A percentile compares a stretch with the other conserved stretches of the same genome.
phyloP scores from a whole-genome alignment of 2,329 filamentous ascomycete species.

The Pestalotiopsis fici region DNA sequence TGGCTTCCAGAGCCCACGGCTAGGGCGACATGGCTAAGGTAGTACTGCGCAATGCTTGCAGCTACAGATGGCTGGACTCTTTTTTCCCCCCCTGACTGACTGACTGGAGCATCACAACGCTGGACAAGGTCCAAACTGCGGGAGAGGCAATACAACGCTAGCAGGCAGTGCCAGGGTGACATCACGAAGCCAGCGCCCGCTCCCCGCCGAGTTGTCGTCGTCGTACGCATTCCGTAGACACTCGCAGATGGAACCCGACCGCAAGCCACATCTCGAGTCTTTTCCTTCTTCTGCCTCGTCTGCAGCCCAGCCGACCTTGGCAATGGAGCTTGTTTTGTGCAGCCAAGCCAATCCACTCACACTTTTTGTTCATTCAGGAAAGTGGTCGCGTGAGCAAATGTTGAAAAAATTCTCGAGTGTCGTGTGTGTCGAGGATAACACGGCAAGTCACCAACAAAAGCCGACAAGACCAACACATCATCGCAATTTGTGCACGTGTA shows the following conservation, averaged over 20 bases:
- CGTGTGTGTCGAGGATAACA: background rate
- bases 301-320: background rate
- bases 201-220: background rate
- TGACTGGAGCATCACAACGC: too few relatives aligned
- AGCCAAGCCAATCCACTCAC: background rate
- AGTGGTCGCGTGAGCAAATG: slow-evolving; percentile 6
- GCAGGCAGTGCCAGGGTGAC: background rate
- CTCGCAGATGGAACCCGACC: background rate
- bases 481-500: too few relatives aligned
- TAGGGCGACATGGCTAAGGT: background rate
- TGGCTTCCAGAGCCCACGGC: slow-evolving; percentile 1
- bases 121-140: background rate
- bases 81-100: background rate
- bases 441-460: too few relatives aligned
- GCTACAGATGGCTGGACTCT: background rate
- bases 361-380: slow-evolving; percentile 1
- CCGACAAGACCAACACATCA: too few relatives aligned
- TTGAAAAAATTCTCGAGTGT: background rate
- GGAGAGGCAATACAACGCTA: background rate
- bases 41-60: background rate
- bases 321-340: background rate
- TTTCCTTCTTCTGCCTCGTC: background rate
- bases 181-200: background rate
- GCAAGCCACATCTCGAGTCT: background rate
- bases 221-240: background rate